Evolutionary conservation across 2,329 filamentous ascomycete species (phyloP), one percentile per base, ranked within the genome.

Genomic region (Aspergillus persii): DNA sequence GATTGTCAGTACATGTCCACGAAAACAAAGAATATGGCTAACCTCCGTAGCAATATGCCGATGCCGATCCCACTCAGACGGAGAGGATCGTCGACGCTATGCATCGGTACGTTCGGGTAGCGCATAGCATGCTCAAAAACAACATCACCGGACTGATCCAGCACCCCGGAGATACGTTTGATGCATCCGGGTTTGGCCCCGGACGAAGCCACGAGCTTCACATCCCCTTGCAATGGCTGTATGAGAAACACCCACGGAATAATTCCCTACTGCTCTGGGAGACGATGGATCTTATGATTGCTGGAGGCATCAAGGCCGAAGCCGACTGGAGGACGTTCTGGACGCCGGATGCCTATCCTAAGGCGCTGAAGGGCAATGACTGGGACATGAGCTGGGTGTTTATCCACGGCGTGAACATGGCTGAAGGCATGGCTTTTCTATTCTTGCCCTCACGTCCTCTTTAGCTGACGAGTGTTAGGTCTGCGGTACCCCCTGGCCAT

Each of bases 51-150:
- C 36, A 41, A 41, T 41, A 41, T 41, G 36, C 36, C 12, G 79
- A 85, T 46, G 62, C 66, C 18, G 69, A 70, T 2, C 74, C 79
- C 60, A 74, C 74, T 1, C 69, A 75, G 3, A 73, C 72, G 44
- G 33, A n/a, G 7, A 47, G 53, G 7, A 80, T 85, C 39, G 70
- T 86, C 1, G 69, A 77, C 54, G 74, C 82, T 0, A 77, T 86
- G 71, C 77, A 83, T 61, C 74, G 71, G 27, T 86, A 84, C 63
- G 70, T 83, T 41, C 65, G 71, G 3, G 69, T 86, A 3, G 80
- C 81, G 66, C 77, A 86, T 62, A 70, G 68, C 33, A 87, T 87
- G 84, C 75, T 87, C 18, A 72, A 76, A 56, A 69, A 85, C 57
- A 79, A 84, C 62, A 80, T 79, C 49, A 78, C 78, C 1, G 84